These are phyloP conservation scores for Rhizopogon hawkerae DNA, from an alignment of 1,284 basidiomycete genomes.

Conservation along the genomic window DNA sequence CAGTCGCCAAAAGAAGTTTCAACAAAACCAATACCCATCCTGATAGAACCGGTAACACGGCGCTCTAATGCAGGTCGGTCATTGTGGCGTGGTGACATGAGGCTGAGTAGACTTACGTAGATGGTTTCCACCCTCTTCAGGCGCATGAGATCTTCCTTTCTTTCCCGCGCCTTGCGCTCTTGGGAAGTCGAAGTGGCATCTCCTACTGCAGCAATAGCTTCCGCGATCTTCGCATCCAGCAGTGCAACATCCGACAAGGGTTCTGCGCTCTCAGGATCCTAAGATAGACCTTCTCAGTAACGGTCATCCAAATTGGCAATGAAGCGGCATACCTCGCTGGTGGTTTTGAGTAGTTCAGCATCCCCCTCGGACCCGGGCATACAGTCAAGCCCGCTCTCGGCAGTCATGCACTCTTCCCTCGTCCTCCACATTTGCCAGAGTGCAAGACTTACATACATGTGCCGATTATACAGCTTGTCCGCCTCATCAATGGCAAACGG, in stretches of 20 bases:
- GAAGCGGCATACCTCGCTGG: slow-evolving; percentile 30
- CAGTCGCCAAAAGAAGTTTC: slow-evolving; percentile 83
- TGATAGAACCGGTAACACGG: slow-evolving; percentile 74
- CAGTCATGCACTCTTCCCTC: slow-evolving; percentile 88
- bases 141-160: slow-evolving; percentile 72
- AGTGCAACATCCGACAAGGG: slow-evolving; percentile 60
- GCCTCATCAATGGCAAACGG: slow-evolving; percentile 97
- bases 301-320: slow-evolving; percentile 1
- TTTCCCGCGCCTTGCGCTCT: slow-evolving; percentile 57
- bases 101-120: slow-evolving; percentile 54
- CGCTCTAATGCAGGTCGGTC: slow-evolving; percentile 37
- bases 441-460: slow-evolving; percentile 86
- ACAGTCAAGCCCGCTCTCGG: slow-evolving; percentile 84
- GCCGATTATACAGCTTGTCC: slow-evolving; percentile 80
- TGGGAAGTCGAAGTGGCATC: slow-evolving; percentile 46
- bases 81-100: not conserved
- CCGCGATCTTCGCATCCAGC: slow-evolving; percentile 62
- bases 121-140: slow-evolving; percentile 84
- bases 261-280: slow-evolving; percentile 56
- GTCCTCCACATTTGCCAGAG: slow-evolving; percentile 94
- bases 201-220: slow-evolving; percentile 52
- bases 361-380: slow-evolving; percentile 60
- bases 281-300: slow-evolving; percentile 7
- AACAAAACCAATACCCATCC: slow-evolving; percentile 85
- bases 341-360: slow-evolving; percentile 37